Conservation (phyloP, 441 rosid species). For the Capsella rubella region DNA sequence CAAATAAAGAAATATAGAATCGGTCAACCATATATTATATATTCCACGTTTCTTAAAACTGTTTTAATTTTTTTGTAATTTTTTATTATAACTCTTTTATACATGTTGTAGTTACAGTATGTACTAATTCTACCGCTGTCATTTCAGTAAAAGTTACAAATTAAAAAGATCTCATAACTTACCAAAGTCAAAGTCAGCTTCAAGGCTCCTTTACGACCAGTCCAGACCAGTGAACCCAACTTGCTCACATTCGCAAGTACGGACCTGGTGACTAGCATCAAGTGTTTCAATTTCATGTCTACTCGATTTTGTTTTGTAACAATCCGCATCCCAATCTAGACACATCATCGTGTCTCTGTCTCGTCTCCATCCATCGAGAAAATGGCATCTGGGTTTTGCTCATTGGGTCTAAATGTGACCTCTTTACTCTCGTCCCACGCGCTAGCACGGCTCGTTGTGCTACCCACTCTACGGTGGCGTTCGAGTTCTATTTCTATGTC, state of each 20-base stretch:
- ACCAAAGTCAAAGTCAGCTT: too few species aligned
- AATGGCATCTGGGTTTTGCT: constrained; percentile 33
- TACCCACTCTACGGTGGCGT: constrained; percentile 29
- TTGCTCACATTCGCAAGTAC: neutral
- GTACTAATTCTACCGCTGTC: too few species aligned
- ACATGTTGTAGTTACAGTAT: too few species aligned
- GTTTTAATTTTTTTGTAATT: too few species aligned
- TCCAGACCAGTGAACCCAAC: neutral
- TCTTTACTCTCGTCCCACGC: constrained; percentile 31
- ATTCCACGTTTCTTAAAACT: neutral
- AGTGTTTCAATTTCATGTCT: neutral
- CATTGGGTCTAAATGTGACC: constrained; percentile 2
- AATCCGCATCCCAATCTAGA: neutral
- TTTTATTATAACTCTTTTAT: too few species aligned
- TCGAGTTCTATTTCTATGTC: constrained; percentile 1
- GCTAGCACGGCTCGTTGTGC: neutral
- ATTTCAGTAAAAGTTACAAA: too few species aligned
- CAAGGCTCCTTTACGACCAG: neutral
- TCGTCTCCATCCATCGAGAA: constrained; percentile 1
- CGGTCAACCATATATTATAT: neutral
- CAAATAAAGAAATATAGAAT: neutral
- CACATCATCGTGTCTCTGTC: neutral
- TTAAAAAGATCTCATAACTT: too few species aligned
- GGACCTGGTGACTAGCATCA: neutral
- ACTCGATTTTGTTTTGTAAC: neutral